Percentiles rank a stretch among this genome's conserved stretches.
These are phyloP conservation scores for Amanita exitialis DNA, from an alignment of 768 basidiomycete genomes.

Conservation along the genomic window DNA sequence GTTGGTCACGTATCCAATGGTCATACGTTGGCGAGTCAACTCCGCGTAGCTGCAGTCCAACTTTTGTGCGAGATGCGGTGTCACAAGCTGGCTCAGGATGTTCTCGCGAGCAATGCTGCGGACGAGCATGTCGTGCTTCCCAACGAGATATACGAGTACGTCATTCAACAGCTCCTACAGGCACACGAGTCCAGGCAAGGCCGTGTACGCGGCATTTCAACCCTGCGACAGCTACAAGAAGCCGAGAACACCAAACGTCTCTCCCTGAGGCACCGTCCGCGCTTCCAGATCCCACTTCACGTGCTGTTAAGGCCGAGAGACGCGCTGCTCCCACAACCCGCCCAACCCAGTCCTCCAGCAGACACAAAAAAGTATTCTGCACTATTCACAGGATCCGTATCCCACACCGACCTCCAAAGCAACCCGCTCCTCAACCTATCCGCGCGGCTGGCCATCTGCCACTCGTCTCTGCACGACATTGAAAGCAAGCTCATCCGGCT, in stretches of 20 bases:
- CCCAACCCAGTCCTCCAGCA: no score
- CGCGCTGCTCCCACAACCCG: background rate
- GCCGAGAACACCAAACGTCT: background rate
- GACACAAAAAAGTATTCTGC: background rate
- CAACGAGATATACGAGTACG: background rate
- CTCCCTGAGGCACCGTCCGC: background rate
- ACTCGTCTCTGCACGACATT: background rate
- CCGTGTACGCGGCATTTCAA: background rate
- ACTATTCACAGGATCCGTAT: background rate
- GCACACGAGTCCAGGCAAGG: background rate
- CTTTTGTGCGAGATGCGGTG: background rate
- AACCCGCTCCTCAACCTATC: background rate
- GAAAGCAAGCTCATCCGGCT: background rate
- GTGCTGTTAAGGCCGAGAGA: background rate
- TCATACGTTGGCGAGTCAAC: background rate
- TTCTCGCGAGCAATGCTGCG: background rate
- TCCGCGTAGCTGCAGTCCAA: background rate
- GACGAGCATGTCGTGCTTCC: background rate
- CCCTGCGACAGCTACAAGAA: background rate
- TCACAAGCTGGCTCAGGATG: background rate
- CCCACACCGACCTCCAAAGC: background rate
- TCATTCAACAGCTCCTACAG: background rate
- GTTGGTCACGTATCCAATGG: background rate
- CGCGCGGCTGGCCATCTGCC: background rate
- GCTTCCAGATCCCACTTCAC: background rate